phyloP scores from a whole-genome alignment of 805 yeast species.

The Hanseniaspora clermontiae region DNA sequence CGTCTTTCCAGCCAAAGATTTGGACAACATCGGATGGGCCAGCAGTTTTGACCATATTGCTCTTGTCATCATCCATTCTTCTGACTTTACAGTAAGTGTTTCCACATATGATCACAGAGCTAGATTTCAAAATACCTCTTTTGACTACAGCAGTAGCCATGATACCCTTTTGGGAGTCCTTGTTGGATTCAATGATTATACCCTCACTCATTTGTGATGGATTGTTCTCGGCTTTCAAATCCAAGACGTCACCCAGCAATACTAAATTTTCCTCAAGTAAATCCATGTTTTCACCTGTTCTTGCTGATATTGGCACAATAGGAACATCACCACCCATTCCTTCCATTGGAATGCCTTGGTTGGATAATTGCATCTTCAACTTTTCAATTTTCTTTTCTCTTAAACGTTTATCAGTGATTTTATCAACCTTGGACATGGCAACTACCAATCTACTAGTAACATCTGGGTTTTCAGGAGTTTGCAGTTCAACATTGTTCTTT shows the following conservation, averaged over 20 bases:
- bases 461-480: not conserved
- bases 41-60: constrained; percentile 47
- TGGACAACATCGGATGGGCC: constrained; percentile 81
- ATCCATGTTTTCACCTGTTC: constrained; percentile 82
- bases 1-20: constrained; percentile 83
- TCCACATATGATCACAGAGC: constrained; percentile 74
- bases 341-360: constrained; percentile 71
- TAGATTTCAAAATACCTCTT: constrained; percentile 61
- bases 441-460: constrained; percentile 50
- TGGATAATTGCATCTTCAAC: constrained; percentile 65
- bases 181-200: constrained; percentile 76
- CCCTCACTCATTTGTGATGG: constrained; percentile 49
- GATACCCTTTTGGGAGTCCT: constrained; percentile 70
- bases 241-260: constrained; percentile 71
- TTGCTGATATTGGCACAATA: constrained; percentile 74
- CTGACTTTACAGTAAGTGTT: constrained; percentile 73
- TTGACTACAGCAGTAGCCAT: constrained; percentile 75
- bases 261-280: constrained; percentile 79
- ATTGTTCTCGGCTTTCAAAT: constrained; percentile 49
- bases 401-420: constrained; percentile 29
- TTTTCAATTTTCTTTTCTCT: constrained; percentile 55
- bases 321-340: constrained; percentile 93
- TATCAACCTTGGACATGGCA: constrained; percentile 83
- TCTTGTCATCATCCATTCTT: constrained; percentile 59
- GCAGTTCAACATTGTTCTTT: constrained; percentile 52